phyloP scores from a whole-genome alignment of 352 stramenopile species.

The Phytophthora cactorum region DNA sequence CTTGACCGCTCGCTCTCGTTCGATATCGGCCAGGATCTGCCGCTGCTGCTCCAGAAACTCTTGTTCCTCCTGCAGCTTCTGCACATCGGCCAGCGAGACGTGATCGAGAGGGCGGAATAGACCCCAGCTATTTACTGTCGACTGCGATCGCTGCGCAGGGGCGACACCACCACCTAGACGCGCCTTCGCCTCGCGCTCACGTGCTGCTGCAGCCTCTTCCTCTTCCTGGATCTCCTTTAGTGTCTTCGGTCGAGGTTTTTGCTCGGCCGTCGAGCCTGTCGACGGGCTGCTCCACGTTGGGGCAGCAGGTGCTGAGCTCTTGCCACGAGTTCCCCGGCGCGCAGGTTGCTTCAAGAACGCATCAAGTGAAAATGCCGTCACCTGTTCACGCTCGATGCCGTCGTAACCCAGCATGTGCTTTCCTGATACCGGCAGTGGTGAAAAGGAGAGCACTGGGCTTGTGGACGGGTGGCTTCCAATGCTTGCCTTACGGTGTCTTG shows the following conservation, averaged over 20 bases:
- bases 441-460: constrained; percentile 40
- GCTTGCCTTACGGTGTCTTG: constrained; percentile 34
- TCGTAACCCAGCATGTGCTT: constrained; percentile 61
- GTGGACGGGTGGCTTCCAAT: constrained; percentile 35
- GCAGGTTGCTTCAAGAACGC: constrained; percentile 67
- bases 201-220: constrained; percentile 48
- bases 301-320: constrained; percentile 10
- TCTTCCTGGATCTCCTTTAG: constrained; percentile 76
- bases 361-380: constrained; percentile 68
- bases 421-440: constrained; percentile 16
- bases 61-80: constrained; percentile 68
- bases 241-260: constrained; percentile 40
- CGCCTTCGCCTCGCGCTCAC: constrained; percentile 56
- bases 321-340: constrained; percentile 20
- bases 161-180: constrained; percentile 32
- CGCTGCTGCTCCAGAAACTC: constrained; percentile 68
- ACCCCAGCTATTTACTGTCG: constrained; percentile 78
- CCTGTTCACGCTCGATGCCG: constrained; percentile 45
- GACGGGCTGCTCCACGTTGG: constrained; percentile 31
- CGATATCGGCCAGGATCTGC: constrained; percentile 70
- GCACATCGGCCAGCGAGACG: constrained; percentile 69
- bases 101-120: constrained; percentile 48
- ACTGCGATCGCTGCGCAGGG: constrained; percentile 37
- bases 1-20: constrained; percentile 42
- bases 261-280: constrained; percentile 7